These are phyloP conservation scores for Brasilioporus rufonigricans DNA, from an alignment of 768 basidiomycete species.

Conservation along the genomic window DNA sequence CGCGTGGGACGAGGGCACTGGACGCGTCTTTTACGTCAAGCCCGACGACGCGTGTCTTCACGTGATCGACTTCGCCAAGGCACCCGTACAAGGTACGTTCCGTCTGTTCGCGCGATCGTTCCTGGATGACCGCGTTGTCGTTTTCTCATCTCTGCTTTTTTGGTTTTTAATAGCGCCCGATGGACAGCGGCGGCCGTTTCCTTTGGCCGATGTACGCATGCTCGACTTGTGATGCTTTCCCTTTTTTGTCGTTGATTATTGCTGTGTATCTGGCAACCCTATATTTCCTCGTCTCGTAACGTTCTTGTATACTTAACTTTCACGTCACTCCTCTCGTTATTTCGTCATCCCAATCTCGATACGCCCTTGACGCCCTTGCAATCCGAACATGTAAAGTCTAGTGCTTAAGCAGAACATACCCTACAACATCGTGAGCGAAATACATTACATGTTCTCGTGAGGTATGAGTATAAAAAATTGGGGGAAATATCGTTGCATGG, in stretches of 20 bases:
- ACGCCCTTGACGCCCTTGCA: not conserved
- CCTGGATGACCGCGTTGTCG: not conserved
- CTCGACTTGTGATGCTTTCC: slow-evolving; percentile 25
- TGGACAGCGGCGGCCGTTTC: slow-evolving; percentile 32
- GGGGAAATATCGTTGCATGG: slow-evolving; percentile 19
- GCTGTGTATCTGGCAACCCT: not conserved
- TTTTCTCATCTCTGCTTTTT: not conserved
- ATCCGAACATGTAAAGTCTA: slow-evolving; percentile 15
- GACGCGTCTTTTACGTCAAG: slow-evolving; percentile 53
- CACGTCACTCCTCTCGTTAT: not conserved
- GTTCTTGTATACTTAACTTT: slow-evolving; percentile 2
- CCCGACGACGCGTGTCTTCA: slow-evolving; percentile 39
- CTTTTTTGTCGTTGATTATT: not conserved
- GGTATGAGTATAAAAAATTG: slow-evolving; percentile 22
- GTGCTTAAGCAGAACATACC: slow-evolving; percentile 11
- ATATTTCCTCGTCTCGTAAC: not conserved
- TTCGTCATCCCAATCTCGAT: not conserved
- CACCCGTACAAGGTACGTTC: slow-evolving; percentile 33
- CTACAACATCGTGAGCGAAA: slow-evolving; percentile 16
- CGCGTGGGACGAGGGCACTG: slow-evolving; percentile 65
- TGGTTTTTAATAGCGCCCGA: slow-evolving; percentile 30
- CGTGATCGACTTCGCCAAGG: slow-evolving; percentile 49
- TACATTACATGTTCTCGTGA: slow-evolving; percentile 26
- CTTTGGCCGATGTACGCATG: slow-evolving; percentile 32
- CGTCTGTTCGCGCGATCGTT: not conserved